Percentiles rank a stretch among this genome's conserved stretches.
These are phyloP conservation scores for Pilobolus umbonatus DNA, from an alignment of 192 early-diverging fungal genomes.

Conservation along the genomic window DNA sequence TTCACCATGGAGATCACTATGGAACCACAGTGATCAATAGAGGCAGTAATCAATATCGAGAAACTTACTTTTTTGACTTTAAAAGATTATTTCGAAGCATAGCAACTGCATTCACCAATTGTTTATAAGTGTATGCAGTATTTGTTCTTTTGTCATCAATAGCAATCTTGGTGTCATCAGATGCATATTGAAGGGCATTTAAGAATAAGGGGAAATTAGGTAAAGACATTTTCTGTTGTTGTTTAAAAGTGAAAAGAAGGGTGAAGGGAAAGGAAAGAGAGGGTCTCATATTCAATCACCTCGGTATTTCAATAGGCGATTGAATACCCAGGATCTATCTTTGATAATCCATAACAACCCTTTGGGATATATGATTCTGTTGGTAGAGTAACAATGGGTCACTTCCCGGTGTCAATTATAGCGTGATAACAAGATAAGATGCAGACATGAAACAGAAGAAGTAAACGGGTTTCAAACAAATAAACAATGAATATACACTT, in stretches of 20 bases:
- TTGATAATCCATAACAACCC: no score
- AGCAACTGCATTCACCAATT: constrained; percentile 30
- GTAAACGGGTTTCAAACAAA: no score
- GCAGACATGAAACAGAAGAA: no score
- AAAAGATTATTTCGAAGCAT: constrained; percentile 20
- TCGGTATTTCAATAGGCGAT: no score
- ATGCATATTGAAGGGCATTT: constrained; percentile 27
- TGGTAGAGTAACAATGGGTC: no score
- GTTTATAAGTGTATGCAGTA: constrained; percentile 23
- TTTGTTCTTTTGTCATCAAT: constrained; percentile 28
- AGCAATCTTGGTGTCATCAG: constrained; percentile 15
- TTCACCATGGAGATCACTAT: constrained; percentile 28
- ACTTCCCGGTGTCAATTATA: no score
- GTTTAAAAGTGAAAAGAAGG: constrained; percentile 2
- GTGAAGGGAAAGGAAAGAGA: constrained; percentile 1
- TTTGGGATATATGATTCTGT: no score
- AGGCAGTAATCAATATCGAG: neutral
- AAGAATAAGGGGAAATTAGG: constrained; percentile 34
- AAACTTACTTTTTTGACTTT: constrained; percentile 18
- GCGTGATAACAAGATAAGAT: no score
- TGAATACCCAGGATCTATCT: no score
- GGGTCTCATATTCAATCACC: no score
- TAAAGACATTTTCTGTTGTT: constrained; percentile 9
- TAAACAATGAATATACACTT: no score
- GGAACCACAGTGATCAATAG: neutral